A percentile compares a stretch with the other conserved stretches of the same genome.
Evolutionary conservation across 2,329 filamentous ascomycete genomes (phyloP).

Genomic region (Venturiaceae sp.): DNA sequence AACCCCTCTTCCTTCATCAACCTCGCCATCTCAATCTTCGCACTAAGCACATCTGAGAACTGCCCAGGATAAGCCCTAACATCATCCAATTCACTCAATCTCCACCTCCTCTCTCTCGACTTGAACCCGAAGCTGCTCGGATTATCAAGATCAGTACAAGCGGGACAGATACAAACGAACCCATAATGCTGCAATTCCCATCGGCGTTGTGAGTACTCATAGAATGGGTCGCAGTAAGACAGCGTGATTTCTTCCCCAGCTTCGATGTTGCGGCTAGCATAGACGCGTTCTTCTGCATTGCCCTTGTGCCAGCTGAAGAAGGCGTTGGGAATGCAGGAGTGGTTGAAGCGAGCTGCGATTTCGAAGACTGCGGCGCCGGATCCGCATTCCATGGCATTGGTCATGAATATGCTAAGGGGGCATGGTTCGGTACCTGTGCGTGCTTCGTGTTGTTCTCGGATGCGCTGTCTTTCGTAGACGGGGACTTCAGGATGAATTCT

Average conservation of each 20-base stretch:
- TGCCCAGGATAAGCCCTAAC: not conserved
- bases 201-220: not conserved
- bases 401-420: slow-evolving; percentile 4
- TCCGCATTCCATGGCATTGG: slow-evolving; percentile 6
- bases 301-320: slow-evolving; percentile 4
- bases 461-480: slow-evolving; percentile 1
- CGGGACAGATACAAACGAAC: slow-evolving; percentile 4
- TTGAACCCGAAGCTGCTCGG: not conserved
- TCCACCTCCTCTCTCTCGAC: slow-evolving; percentile 1
- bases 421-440: not conserved
- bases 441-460: slow-evolving; percentile 7
- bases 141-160: slow-evolving; percentile 4
- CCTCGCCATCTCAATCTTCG: not conserved
- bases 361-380: slow-evolving; percentile 7
- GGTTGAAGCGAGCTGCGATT: slow-evolving; percentile 6
- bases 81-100: not conserved
- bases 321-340: slow-evolving; percentile 8
- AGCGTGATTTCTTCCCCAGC: slow-evolving; percentile 8
- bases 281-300: not conserved
- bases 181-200: slow-evolving; percentile 9
- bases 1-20: slow-evolving; percentile 3
- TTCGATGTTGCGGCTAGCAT: not conserved
- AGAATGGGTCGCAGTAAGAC: slow-evolving; percentile 4
- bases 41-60: not conserved
- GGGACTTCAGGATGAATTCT: not conserved